These are phyloP conservation scores for Coemansia aciculifera DNA, from an alignment of 192 early-diverging fungal species.

Conservation along the genomic window DNA sequence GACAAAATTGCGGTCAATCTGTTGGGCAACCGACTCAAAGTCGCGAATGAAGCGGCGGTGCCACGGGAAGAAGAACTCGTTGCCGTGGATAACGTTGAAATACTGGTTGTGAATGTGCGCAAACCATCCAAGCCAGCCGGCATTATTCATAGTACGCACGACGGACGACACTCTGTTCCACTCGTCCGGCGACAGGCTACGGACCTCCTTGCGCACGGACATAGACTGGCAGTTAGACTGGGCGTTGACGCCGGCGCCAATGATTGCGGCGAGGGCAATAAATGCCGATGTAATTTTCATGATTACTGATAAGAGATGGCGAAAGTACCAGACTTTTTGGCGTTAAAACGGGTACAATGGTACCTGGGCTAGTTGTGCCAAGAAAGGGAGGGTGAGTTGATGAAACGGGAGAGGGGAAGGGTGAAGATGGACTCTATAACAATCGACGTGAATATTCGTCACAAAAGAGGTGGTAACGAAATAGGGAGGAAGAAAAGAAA, in stretches of 20 bases:
- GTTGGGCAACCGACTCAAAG: conserved; percentile 53
- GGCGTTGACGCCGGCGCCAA: conserved; percentile 28
- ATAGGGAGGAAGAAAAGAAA: conserved; percentile 12
- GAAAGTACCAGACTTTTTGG: conserved; percentile 1
- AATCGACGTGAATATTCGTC: background rate
- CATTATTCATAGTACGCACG: conserved; percentile 25
- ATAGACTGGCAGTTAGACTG: conserved; percentile 28
- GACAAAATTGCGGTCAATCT: conserved; percentile 31
- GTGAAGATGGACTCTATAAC: conserved; percentile 11
- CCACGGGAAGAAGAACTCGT: conserved; percentile 53
- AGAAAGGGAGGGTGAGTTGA: background rate
- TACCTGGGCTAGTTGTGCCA: background rate
- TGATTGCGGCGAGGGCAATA: conserved; percentile 37
- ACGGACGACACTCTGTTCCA: conserved; percentile 25
- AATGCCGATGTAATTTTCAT: conserved; percentile 52
- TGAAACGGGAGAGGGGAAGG: conserved; percentile 5
- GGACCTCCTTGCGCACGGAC: conserved; percentile 49
- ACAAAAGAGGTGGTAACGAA: background rate
- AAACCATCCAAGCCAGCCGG: conserved; percentile 47
- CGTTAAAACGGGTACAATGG: conserved; percentile 5
- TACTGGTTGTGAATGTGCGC: conserved; percentile 40
- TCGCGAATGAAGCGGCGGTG: conserved; percentile 52
- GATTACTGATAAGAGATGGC: conserved; percentile 1
- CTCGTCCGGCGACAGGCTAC: conserved; percentile 41
- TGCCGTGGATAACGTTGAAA: conserved; percentile 44